Evolutionary conservation across 768 basidiomycete species (phyloP).

Genomic region (Psilocybe cubensis): DNA sequence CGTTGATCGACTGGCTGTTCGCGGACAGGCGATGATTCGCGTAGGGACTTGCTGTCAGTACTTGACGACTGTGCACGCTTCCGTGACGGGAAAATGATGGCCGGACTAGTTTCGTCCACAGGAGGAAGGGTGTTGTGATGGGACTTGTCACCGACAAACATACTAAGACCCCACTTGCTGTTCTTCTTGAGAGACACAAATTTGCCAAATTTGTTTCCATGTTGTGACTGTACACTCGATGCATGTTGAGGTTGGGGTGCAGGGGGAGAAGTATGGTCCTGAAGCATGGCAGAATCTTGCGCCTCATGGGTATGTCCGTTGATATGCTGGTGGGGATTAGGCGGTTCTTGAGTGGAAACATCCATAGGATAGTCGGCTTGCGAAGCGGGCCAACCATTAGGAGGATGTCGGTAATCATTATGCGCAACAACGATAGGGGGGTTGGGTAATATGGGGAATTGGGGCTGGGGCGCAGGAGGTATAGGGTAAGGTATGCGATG

Average conservation of each 20-base stretch:
- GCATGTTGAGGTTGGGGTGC: slow-evolving; percentile 39
- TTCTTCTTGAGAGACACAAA: slow-evolving; percentile 68
- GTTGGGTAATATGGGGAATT: slow-evolving; percentile 22
- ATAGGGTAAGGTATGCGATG: slow-evolving; percentile 57
- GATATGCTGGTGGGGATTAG: slow-evolving; percentile 38
- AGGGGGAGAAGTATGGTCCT: slow-evolving; percentile 52
- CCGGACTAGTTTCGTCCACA: slow-evolving; percentile 69
- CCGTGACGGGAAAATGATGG: slow-evolving; percentile 64
- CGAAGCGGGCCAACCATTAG: slow-evolving; percentile 27
- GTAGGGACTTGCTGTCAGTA: slow-evolving; percentile 69
- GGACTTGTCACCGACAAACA: slow-evolving; percentile 78
- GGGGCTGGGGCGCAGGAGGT: slow-evolving; percentile 22
- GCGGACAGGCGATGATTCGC: slow-evolving; percentile 54
- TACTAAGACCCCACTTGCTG: slow-evolving; percentile 64
- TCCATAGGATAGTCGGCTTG: slow-evolving; percentile 66
- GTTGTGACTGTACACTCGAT: slow-evolving; percentile 40
- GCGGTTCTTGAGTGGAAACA: slow-evolving; percentile 49
- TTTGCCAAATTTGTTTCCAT: slow-evolving; percentile 59
- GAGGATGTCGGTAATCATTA: slow-evolving; percentile 33
- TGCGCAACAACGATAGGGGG: slow-evolving; percentile 21
- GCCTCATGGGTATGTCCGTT: slow-evolving; percentile 54
- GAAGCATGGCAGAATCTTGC: slow-evolving; percentile 53
- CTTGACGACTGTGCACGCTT: slow-evolving; percentile 82
- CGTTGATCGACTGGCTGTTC: slow-evolving; percentile 38
- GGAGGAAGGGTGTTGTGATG: slow-evolving; percentile 66